Base-by-base conservation (phyloP, 2,329 filamentous ascomycete species). In the Coniochaeta sp. region DNA sequence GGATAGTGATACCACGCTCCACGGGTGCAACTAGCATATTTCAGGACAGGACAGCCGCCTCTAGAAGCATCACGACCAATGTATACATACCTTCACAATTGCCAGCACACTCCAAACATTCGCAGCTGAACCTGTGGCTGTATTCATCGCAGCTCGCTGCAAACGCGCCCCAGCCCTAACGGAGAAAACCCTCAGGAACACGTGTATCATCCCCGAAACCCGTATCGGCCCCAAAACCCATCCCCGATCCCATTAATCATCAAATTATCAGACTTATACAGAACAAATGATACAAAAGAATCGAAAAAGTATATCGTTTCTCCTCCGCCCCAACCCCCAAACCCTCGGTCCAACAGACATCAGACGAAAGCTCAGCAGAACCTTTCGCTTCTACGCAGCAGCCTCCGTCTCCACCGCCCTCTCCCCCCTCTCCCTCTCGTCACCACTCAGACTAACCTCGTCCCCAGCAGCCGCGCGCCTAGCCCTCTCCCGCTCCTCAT, bases 401-500 rank as follows among this genome's bases (percentile, higher is more conserved):
- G 11, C 47, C 24, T 52, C 47, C n/a, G 47, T 61, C 26, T 57
- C 57, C 60, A 7, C 31, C 60, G 11, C 57, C 58, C 58, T 60
- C 61, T 9, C 28, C 31, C 22, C 47, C 28, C 38, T 40, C 55
- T 28, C 31, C 59, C 44, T 33, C 24, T 58, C 63, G 11, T 59
- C 59, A 9, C 43, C 57, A 28, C 61, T 62, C 3, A 62, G 57
- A 44, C 58, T 47, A 8, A 58, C 62, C 17, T 62, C 66, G 44
- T 69, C 69, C 8, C 80, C 81, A 44, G 75, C 71, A 0, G 79
- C 78, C 4, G 79, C 80, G n/a, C 78, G 75, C 54, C 77, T 72
- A 22, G 79, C 81, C 52, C 77, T 71, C 44, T 81, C 81, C 59
- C 85, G 74, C 71, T 88, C 85, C 3, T 73, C 71, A 65, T 91